Percentiles rank a stretch among this genome's conserved stretches.
Conservation (phyloP, 2,329 filamentous ascomycete species). For the Colletotrichum sp. region DNA sequence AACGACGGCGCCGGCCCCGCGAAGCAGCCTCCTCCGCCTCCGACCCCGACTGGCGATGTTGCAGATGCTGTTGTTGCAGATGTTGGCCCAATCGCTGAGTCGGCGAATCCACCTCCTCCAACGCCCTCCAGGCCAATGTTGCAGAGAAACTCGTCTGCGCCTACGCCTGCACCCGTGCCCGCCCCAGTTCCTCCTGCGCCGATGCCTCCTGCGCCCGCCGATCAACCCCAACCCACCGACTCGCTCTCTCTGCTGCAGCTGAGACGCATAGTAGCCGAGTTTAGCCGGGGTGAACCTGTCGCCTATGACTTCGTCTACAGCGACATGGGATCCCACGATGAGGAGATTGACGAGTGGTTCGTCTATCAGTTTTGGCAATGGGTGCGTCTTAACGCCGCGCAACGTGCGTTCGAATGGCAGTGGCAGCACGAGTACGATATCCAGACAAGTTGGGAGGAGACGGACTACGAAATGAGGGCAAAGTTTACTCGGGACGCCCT, state of each 20-base stretch:
- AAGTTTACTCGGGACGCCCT: constrained; percentile 64
- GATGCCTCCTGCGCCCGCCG: constrained; percentile 24
- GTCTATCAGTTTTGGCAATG: constrained; percentile 88
- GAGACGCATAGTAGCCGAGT: constrained; percentile 74
- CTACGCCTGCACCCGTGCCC: constrained; percentile 4
- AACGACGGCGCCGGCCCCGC: constrained; percentile 33
- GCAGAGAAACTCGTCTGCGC: constrained; percentile 31
- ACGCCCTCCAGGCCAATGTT: constrained; percentile 31
- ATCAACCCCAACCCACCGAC: constrained; percentile 58
- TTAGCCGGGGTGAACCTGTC: constrained; percentile 70
- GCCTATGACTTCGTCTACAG: constrained; percentile 87
- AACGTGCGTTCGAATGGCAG: constrained; percentile 76
- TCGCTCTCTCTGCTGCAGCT: constrained; percentile 79
- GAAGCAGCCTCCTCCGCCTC: constrained; percentile 14
- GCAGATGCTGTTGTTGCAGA: constrained; percentile 46
- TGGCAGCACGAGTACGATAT: constrained; percentile 64
- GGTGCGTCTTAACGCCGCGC: constrained; percentile 76
- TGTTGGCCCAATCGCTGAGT: constrained; percentile 33
- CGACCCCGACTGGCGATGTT: constrained; percentile 40
- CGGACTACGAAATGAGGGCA: constrained; percentile 58
- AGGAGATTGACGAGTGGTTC: constrained; percentile 98
- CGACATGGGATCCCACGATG: constrained; percentile 75
- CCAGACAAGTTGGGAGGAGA: constrained; percentile 69
- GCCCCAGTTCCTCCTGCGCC: constrained; percentile 25
- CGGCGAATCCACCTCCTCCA: constrained; percentile 40